Base-by-base conservation (phyloP, 257 asterid species). In the Oldenlandia corymbosa region DNA sequence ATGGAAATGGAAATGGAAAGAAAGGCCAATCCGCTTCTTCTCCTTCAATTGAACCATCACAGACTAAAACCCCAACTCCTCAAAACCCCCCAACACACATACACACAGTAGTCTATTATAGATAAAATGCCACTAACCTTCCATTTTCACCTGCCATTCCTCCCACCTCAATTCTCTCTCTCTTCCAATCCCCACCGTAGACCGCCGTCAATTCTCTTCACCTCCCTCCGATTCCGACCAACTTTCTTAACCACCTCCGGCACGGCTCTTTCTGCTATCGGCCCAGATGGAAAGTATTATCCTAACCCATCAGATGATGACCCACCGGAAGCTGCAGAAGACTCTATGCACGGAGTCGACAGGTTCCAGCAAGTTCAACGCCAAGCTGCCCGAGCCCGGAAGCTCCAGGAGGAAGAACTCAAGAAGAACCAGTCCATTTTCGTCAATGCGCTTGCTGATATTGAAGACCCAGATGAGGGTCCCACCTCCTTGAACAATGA, bases 271-370 rank as follows among this genome's bases (percentile, higher is more conserved):
- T 87, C 87, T 48, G 95, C 97, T 66, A 78, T 86, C 27, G 96
- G 95, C 20, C 79, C 87, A 27, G 95, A 86, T 55, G 98, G 95
- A 0, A 88, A 82, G 56, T 83, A 77, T 79, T 82, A 92, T 74
- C 95, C 98, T 2, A 82, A 57, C 46, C 88, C 98, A 1, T 66
- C 95, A 4, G 97, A 88, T 51, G 95, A 92, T 42, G 98, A 92
- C 79, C 98, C 98, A 0, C 97, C 98, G 0, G 98, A 87, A 75
- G 97, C 95, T 43, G 80, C 91, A 2, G 98, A 92, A 65, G 98
- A 92, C 62, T 88, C 98, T 48, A 89, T 87, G 98, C 98, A 92
- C 69, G 98, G 98, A 31, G 86, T 88, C 75, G 81, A 76, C 81
- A 85, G 81, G 39, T 92, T 89, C 80, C 90, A 92, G 79, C 97